Base-by-base conservation (phyloP, 2,329 filamentous ascomycete genomes). In the Chaetothyriales sp. region DNA sequence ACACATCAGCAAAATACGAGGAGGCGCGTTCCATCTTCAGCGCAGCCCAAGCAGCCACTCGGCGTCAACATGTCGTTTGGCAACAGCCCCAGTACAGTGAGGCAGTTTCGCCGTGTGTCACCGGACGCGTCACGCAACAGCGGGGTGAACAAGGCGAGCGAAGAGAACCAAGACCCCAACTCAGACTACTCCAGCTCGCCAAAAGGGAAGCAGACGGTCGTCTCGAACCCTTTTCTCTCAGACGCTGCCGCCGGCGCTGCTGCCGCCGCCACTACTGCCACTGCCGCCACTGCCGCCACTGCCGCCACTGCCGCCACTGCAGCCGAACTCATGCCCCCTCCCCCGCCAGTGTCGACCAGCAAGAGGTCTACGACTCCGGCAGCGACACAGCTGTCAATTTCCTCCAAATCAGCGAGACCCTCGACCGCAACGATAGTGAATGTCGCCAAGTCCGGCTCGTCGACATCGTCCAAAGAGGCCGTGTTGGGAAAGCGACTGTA, bases 11-110 rank as follows among this genome's bases (percentile, higher is more conserved):
- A 25, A 8, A 47, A 47, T 20, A 49, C 64, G 52, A 66, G 63
- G 29, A 73, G 70, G 59, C 65, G 71, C 51, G 62, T 66, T 44
- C 33, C 33, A 15, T 69, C 69, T 8, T 74, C 70, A 52, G 74
- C 74, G 1, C 60, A 61, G 43, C 67, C 79, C 1, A 89, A 87
- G 67, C 83, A 86, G 58, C 89, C 90, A 0, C 75, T 95, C 1
- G 88, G 89, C 51, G 78, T 92, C 1, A 88, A 97, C 63, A 83
- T 94, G 74, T 94, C 85, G 5, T 97, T 94, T 69, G 92, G 90
- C 49, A 97, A 97, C 67, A 85, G 83, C 6, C 87, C 86, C 1
- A 95, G 90, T 1, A 95, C 89, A 15, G 87, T 94, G 59, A 83
- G 89, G 51, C 83, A 94, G 49, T 97, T 95, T 73, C 86, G 87